These are phyloP conservation scores for Ochromonas danica DNA, from an alignment of 108 stramenopile species.

Conservation along the genomic window DNA sequence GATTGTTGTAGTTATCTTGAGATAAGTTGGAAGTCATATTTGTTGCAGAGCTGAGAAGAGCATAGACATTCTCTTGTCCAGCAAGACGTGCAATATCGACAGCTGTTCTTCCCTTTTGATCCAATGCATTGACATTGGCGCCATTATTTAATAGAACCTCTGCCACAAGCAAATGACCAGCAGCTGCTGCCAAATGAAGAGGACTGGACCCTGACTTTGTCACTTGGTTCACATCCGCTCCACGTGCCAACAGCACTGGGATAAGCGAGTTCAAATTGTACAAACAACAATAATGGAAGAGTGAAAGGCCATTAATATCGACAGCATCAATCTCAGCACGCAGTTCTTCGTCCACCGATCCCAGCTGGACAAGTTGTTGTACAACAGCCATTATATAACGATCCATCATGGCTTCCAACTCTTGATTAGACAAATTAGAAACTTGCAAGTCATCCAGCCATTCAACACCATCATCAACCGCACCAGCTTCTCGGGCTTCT, in stretches of 20 bases:
- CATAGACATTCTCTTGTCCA: background rate
- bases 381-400: conserved; percentile 53
- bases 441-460: conserved; percentile 45
- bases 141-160: conserved; percentile 37
- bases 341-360: conserved; percentile 21
- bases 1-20: too few relatives aligned
- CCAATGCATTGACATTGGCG: background rate
- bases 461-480: conserved; percentile 10
- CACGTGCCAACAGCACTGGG: conserved; percentile 44
- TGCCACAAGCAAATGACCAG: conserved; percentile 41
- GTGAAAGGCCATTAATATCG: conserved; percentile 39
- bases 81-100: background rate
- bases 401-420: conserved; percentile 53
- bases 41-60: too few relatives aligned
- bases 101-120: background rate
- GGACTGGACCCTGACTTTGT: conserved; percentile 46
- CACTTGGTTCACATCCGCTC: conserved; percentile 42
- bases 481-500: background rate
- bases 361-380: conserved; percentile 44
- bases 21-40: too few relatives aligned
- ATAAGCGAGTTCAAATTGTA: conserved; percentile 46
- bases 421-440: conserved; percentile 44
- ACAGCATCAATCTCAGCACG: conserved; percentile 47
- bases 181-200: conserved; percentile 48
- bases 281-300: conserved; percentile 55